Conservation (phyloP, 2,329 filamentous ascomycete genomes). For the Claviceps maximensis region DNA sequence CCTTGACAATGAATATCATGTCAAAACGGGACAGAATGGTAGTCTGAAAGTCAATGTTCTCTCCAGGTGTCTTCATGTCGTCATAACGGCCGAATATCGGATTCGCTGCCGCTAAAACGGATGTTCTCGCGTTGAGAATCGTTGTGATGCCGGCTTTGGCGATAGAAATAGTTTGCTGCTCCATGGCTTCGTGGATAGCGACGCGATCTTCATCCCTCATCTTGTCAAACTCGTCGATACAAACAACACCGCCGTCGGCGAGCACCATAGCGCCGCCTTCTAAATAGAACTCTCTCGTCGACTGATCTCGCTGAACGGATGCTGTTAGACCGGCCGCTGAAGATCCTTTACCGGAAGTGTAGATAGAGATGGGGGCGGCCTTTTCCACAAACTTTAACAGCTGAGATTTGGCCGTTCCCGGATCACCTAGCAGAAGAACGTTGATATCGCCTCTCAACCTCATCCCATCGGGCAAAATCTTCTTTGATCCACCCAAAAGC, state of each 20-base stretch:
- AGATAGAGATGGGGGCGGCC: slow-evolving; percentile 90
- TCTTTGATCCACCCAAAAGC: slow-evolving; percentile 89
- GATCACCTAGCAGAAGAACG: slow-evolving; percentile 88
- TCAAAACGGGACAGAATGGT: slow-evolving; percentile 97
- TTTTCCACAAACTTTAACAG: slow-evolving; percentile 96
- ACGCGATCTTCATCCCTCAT: slow-evolving; percentile 98
- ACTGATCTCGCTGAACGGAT: slow-evolving; percentile 85
- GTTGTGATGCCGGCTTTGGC: slow-evolving; percentile 98
- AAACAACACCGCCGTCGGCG: slow-evolving; percentile 90
- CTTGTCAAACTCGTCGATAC: slow-evolving; percentile 99
- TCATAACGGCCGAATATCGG: slow-evolving; percentile 97
- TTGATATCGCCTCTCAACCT: slow-evolving; percentile 96
- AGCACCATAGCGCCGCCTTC: slow-evolving; percentile 98
- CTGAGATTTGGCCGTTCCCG: slow-evolving; percentile 96
- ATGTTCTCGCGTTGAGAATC: slow-evolving; percentile 90
- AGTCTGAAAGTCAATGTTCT: slow-evolving; percentile 99
- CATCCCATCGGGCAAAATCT: slow-evolving; percentile 96
- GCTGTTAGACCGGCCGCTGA: slow-evolving; percentile 95
- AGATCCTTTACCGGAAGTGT: slow-evolving; percentile 96
- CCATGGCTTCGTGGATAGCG: slow-evolving; percentile 98
- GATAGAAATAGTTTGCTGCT: slow-evolving; percentile 98
- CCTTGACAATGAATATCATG: slow-evolving; percentile 98
- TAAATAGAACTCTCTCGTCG: slow-evolving; percentile 90
- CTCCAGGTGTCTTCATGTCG: slow-evolving; percentile 91
- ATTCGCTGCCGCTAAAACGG: slow-evolving; percentile 89